phyloP scores from a whole-genome alignment of 345 rosid genomes.

The Odontarrhena argentea region DNA sequence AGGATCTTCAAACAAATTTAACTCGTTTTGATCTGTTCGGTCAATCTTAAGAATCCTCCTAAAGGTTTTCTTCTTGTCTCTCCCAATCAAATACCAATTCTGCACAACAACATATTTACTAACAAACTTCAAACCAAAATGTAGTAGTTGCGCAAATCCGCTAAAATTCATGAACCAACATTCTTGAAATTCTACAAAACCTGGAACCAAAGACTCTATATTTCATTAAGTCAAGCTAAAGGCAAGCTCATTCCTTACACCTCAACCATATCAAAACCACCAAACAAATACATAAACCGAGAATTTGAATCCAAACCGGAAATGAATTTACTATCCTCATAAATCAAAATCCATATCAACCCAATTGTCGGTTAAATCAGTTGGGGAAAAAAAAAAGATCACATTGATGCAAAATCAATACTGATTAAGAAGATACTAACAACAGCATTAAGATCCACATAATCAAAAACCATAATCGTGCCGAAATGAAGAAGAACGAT shows the following conservation, averaged over 20 bases:
- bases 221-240: conserved; percentile 28
- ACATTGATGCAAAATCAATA: conserved; percentile 9
- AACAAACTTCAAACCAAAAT: neutral
- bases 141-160: neutral
- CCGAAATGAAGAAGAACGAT: neutral
- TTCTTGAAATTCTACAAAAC: neutral
- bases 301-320: conserved; percentile 8
- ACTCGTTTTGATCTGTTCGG: conserved; percentile 59
- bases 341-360: neutral
- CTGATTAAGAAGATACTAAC: neutral
- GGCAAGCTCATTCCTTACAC: conserved; percentile 25
- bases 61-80: conserved; percentile 58
- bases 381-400: neutral
- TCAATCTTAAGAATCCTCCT: conserved; percentile 83
- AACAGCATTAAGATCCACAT: neutral
- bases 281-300: neutral
- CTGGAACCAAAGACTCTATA: conserved; percentile 29
- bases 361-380: neutral
- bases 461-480: neutral
- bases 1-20: conserved; percentile 65
- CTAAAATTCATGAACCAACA: neutral
- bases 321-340: neutral
- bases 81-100: conserved; percentile 85
- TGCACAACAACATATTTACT: conserved; percentile 33
- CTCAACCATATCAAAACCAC: conserved; percentile 11